phyloP scores from a whole-genome alignment of 768 basidiomycete species.

The Agaricus subrufescens region DNA sequence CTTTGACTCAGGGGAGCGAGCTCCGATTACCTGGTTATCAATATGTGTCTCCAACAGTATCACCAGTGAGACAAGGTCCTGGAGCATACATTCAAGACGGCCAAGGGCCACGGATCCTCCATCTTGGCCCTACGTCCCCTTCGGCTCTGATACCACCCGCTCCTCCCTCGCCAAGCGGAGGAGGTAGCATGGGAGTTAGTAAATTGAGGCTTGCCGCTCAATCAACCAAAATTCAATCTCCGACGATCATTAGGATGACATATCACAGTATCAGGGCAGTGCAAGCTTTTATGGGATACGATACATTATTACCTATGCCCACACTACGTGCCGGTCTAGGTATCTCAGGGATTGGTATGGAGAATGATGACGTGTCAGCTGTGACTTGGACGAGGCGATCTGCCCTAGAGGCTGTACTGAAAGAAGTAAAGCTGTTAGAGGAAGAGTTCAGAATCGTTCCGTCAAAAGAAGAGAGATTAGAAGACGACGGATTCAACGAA shows the following conservation, averaged over 20 bases:
- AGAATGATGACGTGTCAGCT: slow-evolving; percentile 30
- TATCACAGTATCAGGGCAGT: slow-evolving; percentile 58
- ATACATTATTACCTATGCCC: slow-evolving; percentile 46
- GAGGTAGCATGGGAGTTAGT: slow-evolving; percentile 8
- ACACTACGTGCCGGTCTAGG: slow-evolving; percentile 8
- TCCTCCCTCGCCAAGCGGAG: slow-evolving; percentile 22
- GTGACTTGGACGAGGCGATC: slow-evolving; percentile 51
- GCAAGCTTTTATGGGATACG: slow-evolving; percentile 63
- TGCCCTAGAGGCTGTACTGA: slow-evolving; percentile 45
- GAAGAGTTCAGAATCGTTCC: slow-evolving; percentile 46
- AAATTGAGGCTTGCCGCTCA: slow-evolving; percentile 20
- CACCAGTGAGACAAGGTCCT: slow-evolving; percentile 17
- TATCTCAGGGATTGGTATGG: slow-evolving; percentile 21
- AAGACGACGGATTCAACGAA: too few relatives aligned
- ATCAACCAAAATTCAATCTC: slow-evolving; percentile 43
- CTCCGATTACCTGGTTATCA: slow-evolving; percentile 23
- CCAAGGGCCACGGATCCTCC: slow-evolving; percentile 45
- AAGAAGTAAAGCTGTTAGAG: slow-evolving; percentile 53
- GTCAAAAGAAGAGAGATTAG: not conserved
- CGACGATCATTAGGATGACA: slow-evolving; percentile 49
- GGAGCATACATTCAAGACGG: slow-evolving; percentile 3
- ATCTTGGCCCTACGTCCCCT: slow-evolving; percentile 50
- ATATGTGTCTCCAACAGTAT: slow-evolving; percentile 20
- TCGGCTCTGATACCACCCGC: slow-evolving; percentile 27
- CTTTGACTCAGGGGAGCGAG: slow-evolving; percentile 1